Base-by-base conservation (phyloP, 2,329 filamentous ascomycete genomes). In the Paradendryphiella salina region DNA sequence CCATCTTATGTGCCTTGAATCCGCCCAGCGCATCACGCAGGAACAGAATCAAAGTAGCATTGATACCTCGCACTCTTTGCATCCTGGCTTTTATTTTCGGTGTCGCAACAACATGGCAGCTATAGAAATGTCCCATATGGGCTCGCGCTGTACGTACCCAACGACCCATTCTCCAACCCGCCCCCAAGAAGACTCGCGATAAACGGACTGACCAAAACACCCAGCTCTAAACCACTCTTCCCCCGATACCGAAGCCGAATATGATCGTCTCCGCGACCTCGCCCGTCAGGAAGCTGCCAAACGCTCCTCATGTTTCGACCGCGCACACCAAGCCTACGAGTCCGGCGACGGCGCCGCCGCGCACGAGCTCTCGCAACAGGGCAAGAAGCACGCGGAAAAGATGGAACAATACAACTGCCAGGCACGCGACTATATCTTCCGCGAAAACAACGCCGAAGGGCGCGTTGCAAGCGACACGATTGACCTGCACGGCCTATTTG, bases 361-460 rank as follows among this genome's bases (percentile, higher is more conserved):
- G 42, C 91, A 96, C 73, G 78, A 89, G 47, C 82, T 96, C 44
- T 92, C 87, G 32, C 85, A 94, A 65, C 84, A 96, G 74, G 90
- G 89, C 68, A 96, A 97, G 76, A 75, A 78, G 36, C 92, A 97
- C 73, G 91, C 87, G 34, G 83, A 85, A 51, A 83, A 87, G 71
- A 94, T 95, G 84, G 90, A 95, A 60, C 80, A 87, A 53, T 95
- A 91, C 77, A 96, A 96, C 79, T 85, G 83, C 59, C 90, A 96
- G 74, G 94, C 94, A 1, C 90, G 89, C 52, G 89, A 96, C 52
- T 96, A 84, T 74, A 97, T 97, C 71, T 96, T 99, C 79, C 87
- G 91, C 33, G 90, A 93, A 76, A 96, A 96, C 79, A 97, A 97
- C 71, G 86, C 89, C 15, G 73, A 79, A 2, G 89, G 85, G 14